These are phyloP conservation scores for Podospora comata DNA, from an alignment of 495 filamentous ascomycete genomes.

Conservation along the genomic window DNA sequence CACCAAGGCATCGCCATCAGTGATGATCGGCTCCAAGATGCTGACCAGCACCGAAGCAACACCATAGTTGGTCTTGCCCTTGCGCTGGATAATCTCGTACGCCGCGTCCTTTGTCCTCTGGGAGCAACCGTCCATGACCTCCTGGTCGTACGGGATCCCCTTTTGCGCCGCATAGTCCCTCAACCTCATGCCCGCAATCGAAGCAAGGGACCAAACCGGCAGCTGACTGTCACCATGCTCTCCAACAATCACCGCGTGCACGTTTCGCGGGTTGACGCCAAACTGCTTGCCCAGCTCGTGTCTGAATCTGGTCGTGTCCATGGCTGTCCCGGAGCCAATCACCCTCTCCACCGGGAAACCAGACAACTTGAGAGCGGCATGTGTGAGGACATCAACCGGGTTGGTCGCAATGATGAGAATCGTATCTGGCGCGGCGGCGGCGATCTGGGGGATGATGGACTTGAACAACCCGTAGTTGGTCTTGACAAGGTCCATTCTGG, in stretches of 20 bases:
- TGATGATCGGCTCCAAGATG: slow-evolving; percentile 33
- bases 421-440: slow-evolving; percentile 28
- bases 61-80: slow-evolving; percentile 61
- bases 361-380: slow-evolving; percentile 28
- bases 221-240: slow-evolving; percentile 36
- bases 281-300: slow-evolving; percentile 33
- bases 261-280: slow-evolving; percentile 32
- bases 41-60: slow-evolving; percentile 44
- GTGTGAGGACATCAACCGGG: slow-evolving; percentile 36
- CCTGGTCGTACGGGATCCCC: slow-evolving; percentile 25
- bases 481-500: slow-evolving; percentile 31
- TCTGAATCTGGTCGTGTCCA: slow-evolving; percentile 35
- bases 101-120: slow-evolving; percentile 37
- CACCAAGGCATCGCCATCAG: slow-evolving; percentile 29
- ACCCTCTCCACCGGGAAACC: slow-evolving; percentile 32
- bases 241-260: slow-evolving; percentile 34
- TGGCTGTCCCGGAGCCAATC: slow-evolving; percentile 35
- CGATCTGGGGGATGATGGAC: slow-evolving; percentile 29
- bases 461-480: slow-evolving; percentile 32
- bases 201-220: slow-evolving; percentile 34
- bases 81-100: slow-evolving; percentile 56
- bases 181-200: slow-evolving; percentile 33
- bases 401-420: slow-evolving; percentile 35
- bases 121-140: slow-evolving; percentile 24
- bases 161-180: slow-evolving; percentile 27